Percentiles rank a stretch among this genome's conserved stretches.
These are phyloP conservation scores for Cinchona pubescens DNA, from an alignment of 257 asterid species.

Conservation along the genomic window DNA sequence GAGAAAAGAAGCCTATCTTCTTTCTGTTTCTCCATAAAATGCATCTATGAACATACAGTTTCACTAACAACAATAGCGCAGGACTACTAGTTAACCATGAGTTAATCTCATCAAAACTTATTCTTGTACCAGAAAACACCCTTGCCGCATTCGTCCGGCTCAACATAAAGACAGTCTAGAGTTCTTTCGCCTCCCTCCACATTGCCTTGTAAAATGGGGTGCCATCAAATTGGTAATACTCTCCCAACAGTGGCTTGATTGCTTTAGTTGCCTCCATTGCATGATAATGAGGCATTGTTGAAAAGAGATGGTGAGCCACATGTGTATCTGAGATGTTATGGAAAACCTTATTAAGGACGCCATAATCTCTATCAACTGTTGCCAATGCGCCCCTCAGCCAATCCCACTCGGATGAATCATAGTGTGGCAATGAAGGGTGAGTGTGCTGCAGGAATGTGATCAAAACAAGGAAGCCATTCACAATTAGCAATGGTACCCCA, in stretches of 20 bases:
- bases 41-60: neutral
- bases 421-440: constrained; percentile 65
- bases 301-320: constrained; percentile 64
- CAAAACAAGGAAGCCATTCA: constrained; percentile 57
- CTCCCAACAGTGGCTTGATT: constrained; percentile 55
- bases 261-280: constrained; percentile 75
- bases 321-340: constrained; percentile 71
- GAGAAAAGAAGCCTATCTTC: neutral
- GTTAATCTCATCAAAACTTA: constrained; percentile 32
- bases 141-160: constrained; percentile 40
- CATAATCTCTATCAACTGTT: constrained; percentile 61
- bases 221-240: constrained; percentile 53
- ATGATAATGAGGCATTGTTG: constrained; percentile 69
- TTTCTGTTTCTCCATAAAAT: neutral
- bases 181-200: constrained; percentile 69
- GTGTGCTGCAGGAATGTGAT: constrained; percentile 72
- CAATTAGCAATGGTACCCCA: constrained; percentile 51
- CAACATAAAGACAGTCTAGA: constrained; percentile 57
- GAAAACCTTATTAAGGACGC: constrained; percentile 56
- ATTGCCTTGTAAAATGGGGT: constrained; percentile 54
- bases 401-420: constrained; percentile 66
- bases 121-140: constrained; percentile 66
- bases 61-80: neutral
- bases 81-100: neutral
- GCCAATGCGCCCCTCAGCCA: constrained; percentile 83